Evolutionary conservation across 352 stramenopile species (phyloP).

Genomic region (Phytophthora ramorum): DNA sequence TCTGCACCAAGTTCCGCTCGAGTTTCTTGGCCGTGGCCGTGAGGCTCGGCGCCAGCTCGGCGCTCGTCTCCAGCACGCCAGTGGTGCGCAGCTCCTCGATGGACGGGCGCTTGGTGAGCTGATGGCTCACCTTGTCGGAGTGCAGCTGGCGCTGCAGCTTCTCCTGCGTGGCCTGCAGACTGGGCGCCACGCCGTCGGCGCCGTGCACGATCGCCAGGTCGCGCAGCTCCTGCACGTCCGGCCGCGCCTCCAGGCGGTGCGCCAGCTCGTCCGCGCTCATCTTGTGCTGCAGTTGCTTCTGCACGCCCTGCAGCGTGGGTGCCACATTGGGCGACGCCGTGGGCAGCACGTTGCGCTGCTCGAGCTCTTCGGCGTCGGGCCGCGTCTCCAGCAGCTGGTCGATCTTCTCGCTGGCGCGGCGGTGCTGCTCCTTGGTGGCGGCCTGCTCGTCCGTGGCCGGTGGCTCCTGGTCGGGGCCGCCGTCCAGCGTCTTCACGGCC

Average conservation of each 20-base stretch:
- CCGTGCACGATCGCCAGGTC: conserved; percentile 73
- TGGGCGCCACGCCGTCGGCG: conserved; percentile 71
- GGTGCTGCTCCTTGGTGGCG: conserved; percentile 46
- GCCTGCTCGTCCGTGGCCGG: conserved; percentile 27
- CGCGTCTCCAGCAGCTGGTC: conserved; percentile 67
- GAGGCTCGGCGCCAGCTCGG: conserved; percentile 66
- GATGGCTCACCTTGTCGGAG: conserved; percentile 74
- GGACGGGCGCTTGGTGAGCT: conserved; percentile 76
- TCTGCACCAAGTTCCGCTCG: conserved; percentile 78
- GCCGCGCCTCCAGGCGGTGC: conserved; percentile 69
- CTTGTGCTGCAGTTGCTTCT: conserved; percentile 77
- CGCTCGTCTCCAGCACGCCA: conserved; percentile 67
- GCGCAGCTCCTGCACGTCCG: conserved; percentile 78
- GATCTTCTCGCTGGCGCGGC: conserved; percentile 60
- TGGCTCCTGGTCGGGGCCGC: conserved; percentile 44
- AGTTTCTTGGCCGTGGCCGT: conserved; percentile 82
- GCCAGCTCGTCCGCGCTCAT: conserved; percentile 81
- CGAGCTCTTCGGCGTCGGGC: conserved; percentile 61
- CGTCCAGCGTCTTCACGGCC: conserved; percentile 29
- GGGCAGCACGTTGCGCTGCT: conserved; percentile 64
- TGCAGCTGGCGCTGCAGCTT: conserved; percentile 80
- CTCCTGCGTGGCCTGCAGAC: conserved; percentile 81
- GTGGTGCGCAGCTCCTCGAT: conserved; percentile 63
- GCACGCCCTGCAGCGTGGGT: conserved; percentile 66
- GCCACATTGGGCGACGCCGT: conserved; percentile 53